Conservation (phyloP, 352 stramenopile species). For the Plasmopara viticola region DNA sequence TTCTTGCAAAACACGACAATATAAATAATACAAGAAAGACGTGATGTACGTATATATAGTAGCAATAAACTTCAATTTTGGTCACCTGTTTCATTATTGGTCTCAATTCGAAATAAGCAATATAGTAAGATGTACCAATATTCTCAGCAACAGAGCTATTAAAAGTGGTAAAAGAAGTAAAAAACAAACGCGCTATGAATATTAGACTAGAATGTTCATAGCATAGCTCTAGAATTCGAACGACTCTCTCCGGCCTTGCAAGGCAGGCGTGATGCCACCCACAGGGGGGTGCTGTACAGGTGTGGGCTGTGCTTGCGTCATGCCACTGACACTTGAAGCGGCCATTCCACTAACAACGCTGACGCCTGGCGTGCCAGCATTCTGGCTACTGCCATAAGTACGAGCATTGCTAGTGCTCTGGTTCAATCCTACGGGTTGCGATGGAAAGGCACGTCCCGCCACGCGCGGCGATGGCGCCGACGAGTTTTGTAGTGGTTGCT, state of each 20-base stretch:
- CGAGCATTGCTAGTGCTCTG: slow-evolving; percentile 4
- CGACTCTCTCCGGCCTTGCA: slow-evolving; percentile 27
- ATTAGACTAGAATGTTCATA: no score
- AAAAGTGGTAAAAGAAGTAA: no score
- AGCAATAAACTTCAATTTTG: no score
- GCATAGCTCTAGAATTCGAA: slow-evolving; percentile 25
- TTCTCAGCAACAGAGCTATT: no score
- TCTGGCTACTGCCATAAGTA: slow-evolving; percentile 14
- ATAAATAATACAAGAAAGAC: no score
- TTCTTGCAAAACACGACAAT: no score
- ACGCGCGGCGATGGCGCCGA: slow-evolving; percentile 36
- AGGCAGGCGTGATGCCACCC: slow-evolving; percentile 22
- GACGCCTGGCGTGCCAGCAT: neutral
- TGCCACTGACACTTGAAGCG: neutral
- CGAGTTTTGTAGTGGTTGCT: slow-evolving; percentile 38
- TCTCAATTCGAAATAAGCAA: no score
- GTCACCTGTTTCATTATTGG: no score
- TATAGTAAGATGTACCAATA: no score
- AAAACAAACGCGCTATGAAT: no score
- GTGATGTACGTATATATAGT: no score
- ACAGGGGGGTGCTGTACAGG: slow-evolving; percentile 16
- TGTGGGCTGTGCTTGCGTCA: slow-evolving; percentile 17
- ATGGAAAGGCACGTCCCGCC: slow-evolving; percentile 39
- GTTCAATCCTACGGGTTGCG: slow-evolving; percentile 30
- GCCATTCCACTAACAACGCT: slow-evolving; percentile 9